Evolutionary conservation across 169 alveolate genomes (phyloP).

Genomic region (Toxoplasma gondii): DNA sequence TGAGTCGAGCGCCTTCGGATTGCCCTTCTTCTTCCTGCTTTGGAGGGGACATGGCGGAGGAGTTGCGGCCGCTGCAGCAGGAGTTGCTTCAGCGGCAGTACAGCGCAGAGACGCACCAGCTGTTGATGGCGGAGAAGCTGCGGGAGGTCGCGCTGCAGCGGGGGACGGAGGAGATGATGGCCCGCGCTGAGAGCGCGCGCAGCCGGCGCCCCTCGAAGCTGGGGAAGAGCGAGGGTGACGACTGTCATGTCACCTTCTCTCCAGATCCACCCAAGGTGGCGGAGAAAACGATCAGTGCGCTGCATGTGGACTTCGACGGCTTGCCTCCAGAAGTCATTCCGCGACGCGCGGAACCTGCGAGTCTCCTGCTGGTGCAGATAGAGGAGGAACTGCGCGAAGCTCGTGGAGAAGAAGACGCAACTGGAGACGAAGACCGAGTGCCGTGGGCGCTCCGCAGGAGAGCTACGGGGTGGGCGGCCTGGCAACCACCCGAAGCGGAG

Average conservation of each 20-base stretch:
- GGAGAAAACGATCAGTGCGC: neutral
- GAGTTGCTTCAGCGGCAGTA: constrained; percentile 34
- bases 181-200: neutral
- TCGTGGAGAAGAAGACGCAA: neutral
- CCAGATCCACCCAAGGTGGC: constrained; percentile 42
- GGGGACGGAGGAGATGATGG: neutral
- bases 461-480: neutral
- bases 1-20: neutral
- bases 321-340: constrained; percentile 37
- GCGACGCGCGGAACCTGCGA: neutral
- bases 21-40: neutral
- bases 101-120: constrained; percentile 38
- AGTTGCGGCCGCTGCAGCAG: constrained; percentile 26
- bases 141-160: constrained; percentile 32
- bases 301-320: constrained; percentile 47
- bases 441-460: neutral
- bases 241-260: constrained; percentile 39
- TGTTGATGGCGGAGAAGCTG: constrained; percentile 32
- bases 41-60: neutral
- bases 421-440: neutral
- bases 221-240: neutral
- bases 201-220: neutral
- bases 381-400: neutral
- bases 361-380: neutral
- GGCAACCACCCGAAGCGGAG: neutral